Base-by-base conservation (phyloP, 805 yeast genomes). In the Hyphopichia homilentoma region DNA sequence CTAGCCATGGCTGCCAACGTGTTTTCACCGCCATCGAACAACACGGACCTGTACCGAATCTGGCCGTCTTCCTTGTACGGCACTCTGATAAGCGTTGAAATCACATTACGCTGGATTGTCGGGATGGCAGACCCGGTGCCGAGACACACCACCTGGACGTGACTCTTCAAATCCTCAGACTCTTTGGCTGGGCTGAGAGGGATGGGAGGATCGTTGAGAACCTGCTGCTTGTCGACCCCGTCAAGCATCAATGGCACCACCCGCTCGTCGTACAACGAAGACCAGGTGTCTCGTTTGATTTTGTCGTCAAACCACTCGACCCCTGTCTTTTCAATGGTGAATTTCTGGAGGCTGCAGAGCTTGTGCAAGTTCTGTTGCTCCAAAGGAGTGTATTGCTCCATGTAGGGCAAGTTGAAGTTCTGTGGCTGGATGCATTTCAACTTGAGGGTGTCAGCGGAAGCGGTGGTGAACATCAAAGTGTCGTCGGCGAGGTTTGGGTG, bases 61-160 rank as follows among this genome's bases (percentile, higher is more conserved):
- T 46, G 37, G 0, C 46, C 59, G 5, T 30, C 36, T 1, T 30
- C 30, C n/a, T 26, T 24, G 36, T 53, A 68, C 1, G 96, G 95
- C 1, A 88, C 45, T 39, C 96, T 73, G 2, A 93, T 69, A 16
- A 88, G 54, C 13, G 85, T 84, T 1, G 93, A 82, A 11, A 84
- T 73, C 2, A 93, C 98, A 50, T 93, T 93, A 44, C 97, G 70
- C 45, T 78, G 76, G 37, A 77, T 75, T 0, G 95, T 78, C 0
- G 98, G 98, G 20, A 86, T 55, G 0, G 97, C 93, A 21, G 94
- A 81, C 0, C 97, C 97, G 0, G 98, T 93, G 3, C 98, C 98
- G 6, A 90, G 57, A 0, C 95, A 82, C 7, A 84, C 64, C 1
- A 81, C 59, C 47, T 85, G 87, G 1, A 81, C 81, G 40, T 77